A percentile compares a stretch with the other conserved stretches of the same genome.
phyloP scores from a whole-genome alignment of 148 eudicot species.

The Fallopia convolvulus region DNA sequence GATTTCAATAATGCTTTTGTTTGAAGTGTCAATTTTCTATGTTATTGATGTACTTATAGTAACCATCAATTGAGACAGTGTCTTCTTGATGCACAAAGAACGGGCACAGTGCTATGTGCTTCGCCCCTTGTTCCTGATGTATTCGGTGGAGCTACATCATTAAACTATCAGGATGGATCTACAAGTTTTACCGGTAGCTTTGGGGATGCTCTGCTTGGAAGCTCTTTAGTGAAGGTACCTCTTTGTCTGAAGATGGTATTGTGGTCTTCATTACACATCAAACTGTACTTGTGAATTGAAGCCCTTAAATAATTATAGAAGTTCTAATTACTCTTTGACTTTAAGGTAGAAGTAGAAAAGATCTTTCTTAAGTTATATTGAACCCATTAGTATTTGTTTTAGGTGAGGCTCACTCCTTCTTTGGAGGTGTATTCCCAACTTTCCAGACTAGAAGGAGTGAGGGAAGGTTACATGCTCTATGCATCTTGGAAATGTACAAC shows the following conservation, averaged over 20 bases:
- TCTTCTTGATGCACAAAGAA: constrained; percentile 74
- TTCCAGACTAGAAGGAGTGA: constrained; percentile 75
- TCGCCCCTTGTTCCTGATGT: constrained; percentile 73
- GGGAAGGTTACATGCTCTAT: constrained; percentile 94
- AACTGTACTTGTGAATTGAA: constrained; percentile 85
- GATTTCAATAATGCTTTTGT: constrained; percentile 42
- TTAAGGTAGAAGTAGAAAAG: background rate
- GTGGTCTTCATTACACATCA: constrained; percentile 80
- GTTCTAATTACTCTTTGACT: constrained; percentile 18
- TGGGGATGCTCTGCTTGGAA: constrained; percentile 64
- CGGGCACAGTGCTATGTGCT: constrained; percentile 77
- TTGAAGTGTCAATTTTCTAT: constrained; percentile 1
- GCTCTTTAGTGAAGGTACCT: constrained; percentile 44
- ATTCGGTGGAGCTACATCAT: constrained; percentile 34
- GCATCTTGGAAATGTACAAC: constrained; percentile 87
- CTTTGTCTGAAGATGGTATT: constrained; percentile 81
- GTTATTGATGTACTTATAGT: background rate
- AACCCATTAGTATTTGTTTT: constrained; percentile 18
- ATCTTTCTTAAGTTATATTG: constrained; percentile 12
- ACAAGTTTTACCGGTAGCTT: constrained; percentile 42
- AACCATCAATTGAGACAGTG: constrained; percentile 32
- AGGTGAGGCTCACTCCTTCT: constrained; percentile 75
- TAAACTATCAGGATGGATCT: constrained; percentile 39
- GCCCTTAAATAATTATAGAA: constrained; percentile 25
- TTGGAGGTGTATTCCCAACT: constrained; percentile 57